phyloP scores from a whole-genome alignment of 169 alveolate species.

The Theileria orientalis region DNA sequence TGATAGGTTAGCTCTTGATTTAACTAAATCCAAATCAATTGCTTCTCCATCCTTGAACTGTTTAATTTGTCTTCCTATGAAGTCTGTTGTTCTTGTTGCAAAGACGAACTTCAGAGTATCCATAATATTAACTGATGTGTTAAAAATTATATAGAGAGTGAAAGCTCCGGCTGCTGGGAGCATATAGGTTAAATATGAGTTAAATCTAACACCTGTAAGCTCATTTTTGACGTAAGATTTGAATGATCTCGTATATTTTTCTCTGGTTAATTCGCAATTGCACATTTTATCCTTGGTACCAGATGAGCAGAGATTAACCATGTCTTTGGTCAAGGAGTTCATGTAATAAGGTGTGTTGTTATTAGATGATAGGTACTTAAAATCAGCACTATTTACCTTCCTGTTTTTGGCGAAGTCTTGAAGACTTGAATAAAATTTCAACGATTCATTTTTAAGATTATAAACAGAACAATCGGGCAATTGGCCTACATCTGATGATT shows the following conservation, averaged over 20 bases:
- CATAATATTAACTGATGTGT: background rate
- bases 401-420: background rate
- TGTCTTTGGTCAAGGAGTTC: background rate
- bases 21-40: background rate
- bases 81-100: background rate
- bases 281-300: background rate
- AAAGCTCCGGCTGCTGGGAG: conserved; percentile 1
- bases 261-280: background rate
- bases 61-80: background rate
- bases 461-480: background rate
- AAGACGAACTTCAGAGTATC: conserved; percentile 1
- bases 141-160: background rate
- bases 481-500: background rate
- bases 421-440: background rate
- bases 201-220: background rate
- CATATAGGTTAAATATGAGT: background rate
- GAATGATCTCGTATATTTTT: background rate
- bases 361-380: background rate
- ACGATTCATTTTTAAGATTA: background rate
- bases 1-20: background rate
- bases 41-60: background rate
- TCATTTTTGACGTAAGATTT: background rate
- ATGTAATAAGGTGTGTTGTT: background rate
- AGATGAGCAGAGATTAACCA: background rate
- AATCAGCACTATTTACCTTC: background rate